phyloP scores from a whole-genome alignment of 352 stramenopile species.

The Aphanomyces astaci region DNA sequence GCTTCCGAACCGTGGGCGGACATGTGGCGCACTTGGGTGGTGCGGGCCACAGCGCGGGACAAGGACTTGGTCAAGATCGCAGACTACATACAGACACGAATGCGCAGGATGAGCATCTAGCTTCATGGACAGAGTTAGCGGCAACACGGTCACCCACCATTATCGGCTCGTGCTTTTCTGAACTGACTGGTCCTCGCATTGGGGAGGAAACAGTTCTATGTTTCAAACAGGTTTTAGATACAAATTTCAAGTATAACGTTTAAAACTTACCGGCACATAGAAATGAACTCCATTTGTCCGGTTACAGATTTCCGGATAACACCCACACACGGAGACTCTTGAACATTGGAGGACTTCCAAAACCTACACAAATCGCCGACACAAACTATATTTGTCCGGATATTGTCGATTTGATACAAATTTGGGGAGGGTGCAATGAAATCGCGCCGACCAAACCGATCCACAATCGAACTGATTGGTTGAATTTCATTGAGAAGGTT shows the following conservation, averaged over 20 bases:
- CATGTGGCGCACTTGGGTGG: slow-evolving; percentile 57
- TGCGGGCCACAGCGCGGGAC: slow-evolving; percentile 24
- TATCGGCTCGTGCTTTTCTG: slow-evolving; percentile 3
- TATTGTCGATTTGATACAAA: too few relatives aligned
- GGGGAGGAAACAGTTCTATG: background rate
- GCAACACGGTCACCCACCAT: background rate
- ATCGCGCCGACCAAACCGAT: too few relatives aligned
- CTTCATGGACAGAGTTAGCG: too few relatives aligned
- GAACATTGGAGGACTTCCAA: too few relatives aligned
- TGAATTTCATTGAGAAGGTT: too few relatives aligned
- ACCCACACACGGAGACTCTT: background rate
- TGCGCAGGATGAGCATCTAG: background rate
- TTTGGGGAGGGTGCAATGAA: too few relatives aligned
- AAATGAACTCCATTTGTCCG: too few relatives aligned
- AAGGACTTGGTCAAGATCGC: slow-evolving; percentile 21
- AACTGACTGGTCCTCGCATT: slow-evolving; percentile 9
- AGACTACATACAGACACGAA: slow-evolving; percentile 2
- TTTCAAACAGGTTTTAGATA: background rate
- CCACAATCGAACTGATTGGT: too few relatives aligned
- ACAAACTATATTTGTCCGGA: too few relatives aligned
- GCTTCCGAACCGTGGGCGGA: slow-evolving; percentile 60
- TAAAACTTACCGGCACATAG: slow-evolving; percentile 1
- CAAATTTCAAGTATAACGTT: background rate
- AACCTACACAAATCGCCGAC: too few relatives aligned
- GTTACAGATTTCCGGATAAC: background rate